phyloP scores from a whole-genome alignment of 768 basidiomycete species.

The Termitomyces sp. region DNA sequence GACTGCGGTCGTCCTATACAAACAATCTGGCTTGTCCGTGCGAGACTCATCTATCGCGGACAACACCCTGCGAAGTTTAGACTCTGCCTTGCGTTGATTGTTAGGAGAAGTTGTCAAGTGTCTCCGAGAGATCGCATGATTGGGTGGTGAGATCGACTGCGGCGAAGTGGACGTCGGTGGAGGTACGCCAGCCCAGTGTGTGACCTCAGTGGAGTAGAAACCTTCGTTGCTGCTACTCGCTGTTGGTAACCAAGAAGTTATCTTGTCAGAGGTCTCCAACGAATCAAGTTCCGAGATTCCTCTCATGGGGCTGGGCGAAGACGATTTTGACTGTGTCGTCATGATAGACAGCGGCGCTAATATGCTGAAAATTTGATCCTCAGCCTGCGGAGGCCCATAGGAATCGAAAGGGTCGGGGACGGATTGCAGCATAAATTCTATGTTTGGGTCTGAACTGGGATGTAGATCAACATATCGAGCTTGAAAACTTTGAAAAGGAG shows the following conservation, averaged over 20 bases:
- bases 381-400: constrained; percentile 82
- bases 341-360: constrained; percentile 82
- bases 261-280: constrained; percentile 27
- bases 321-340: constrained; percentile 49
- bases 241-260: constrained; percentile 47
- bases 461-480: constrained; percentile 4
- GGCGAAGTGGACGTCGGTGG: constrained; percentile 41
- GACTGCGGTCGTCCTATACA: constrained; percentile 17
- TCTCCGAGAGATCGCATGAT: constrained; percentile 30
- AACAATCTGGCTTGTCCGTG: constrained; percentile 18
- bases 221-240: constrained; percentile 34
- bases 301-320: constrained; percentile 56
- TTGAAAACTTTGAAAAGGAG: constrained; percentile 4
- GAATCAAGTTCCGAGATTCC: constrained; percentile 39
- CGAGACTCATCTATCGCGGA: constrained; percentile 63
- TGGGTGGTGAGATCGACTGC: constrained; percentile 48
- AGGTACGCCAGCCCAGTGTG: constrained; percentile 50
- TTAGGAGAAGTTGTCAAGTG: constrained; percentile 46
- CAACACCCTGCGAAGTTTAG: constrained; percentile 71
- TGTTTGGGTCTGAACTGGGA: constrained; percentile 75
- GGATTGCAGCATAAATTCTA: constrained; percentile 87
- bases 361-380: constrained; percentile 92
- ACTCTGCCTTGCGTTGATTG: constrained; percentile 46
- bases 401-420: constrained; percentile 92
- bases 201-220: constrained; percentile 44